Evolutionary conservation across 352 stramenopile genomes (phyloP), one percentile per base, ranked within the genome.

Genomic region (Pythium volutum): DNA sequence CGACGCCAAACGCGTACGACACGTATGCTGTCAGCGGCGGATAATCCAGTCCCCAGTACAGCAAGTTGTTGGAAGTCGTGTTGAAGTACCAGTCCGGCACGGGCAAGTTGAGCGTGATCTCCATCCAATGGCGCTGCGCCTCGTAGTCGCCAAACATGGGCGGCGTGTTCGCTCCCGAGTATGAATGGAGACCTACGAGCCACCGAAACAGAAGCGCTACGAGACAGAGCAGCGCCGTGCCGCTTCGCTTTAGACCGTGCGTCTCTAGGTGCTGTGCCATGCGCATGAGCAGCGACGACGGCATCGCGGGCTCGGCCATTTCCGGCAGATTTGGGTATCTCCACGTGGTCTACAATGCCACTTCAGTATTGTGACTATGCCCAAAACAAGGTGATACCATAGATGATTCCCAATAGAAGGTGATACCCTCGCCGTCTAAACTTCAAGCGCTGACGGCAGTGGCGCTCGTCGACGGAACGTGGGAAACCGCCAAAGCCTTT

Each of bases 11-110:
- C 16, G 76, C 51, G 48, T 88, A 90, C 60, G 85, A 94, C 15
- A 95, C 80, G 72, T 97, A 98, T 8, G 93, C 93, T 2, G 91
- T 98, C 20, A 98, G 66, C 4, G 97, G 97, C 11, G 97, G 97
- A 75, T 99, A 99, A 82, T 99, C 97, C 41, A 99, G 74, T 22
- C 97, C 97, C 97, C 97, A 99, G 70, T 99, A 99, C 33, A 96
- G 67, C 45, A 98, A 70, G 61, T 99, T 89, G 71, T 99, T 97
- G 31, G 66, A 54, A 1, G 77, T 83, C 22, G 84, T 77, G 56
- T 95, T 97, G 66, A 89, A 91, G 69, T 99, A 99, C 97, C 97
- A 99, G 49, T 98, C 80, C 3, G 73, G 84, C 14, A 98, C 53
- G 1, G 96, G 96, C 55, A 98, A 63, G 55, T 97, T 79, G 43